Conservation (phyloP, 2,329 filamentous ascomycete genomes). For the Diaporthe citriasiana region DNA sequence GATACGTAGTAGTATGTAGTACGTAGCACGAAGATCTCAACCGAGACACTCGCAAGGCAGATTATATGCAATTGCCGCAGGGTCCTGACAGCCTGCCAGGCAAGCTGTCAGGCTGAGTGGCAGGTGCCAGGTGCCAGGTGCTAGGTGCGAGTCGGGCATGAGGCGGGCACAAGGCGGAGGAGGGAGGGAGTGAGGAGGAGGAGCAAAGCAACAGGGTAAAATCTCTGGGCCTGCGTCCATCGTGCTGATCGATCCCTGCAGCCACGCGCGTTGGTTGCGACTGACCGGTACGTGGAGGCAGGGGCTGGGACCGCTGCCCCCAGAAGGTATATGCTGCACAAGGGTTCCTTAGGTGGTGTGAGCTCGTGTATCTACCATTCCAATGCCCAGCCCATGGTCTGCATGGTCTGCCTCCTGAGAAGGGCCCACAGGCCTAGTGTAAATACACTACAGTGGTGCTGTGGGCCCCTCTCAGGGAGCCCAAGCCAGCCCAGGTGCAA, state of each 20-base stretch:
- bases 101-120: background rate
- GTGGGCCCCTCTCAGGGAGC: background rate
- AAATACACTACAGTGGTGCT: background rate
- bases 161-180: background rate
- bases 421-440: background rate
- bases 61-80: background rate
- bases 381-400: background rate
- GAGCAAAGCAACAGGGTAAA: background rate
- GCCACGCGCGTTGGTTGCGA: conserved; percentile 27
- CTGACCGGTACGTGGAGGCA: conserved; percentile 18
- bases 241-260: conserved; percentile 19
- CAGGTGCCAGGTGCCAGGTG: background rate
- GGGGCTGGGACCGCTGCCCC: background rate
- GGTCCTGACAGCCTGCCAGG: conserved; percentile 11
- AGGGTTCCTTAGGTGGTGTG: background rate
- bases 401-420: conserved; percentile 8
- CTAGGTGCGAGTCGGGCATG: background rate
- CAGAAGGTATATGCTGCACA: background rate
- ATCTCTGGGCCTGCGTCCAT: conserved; percentile 3
- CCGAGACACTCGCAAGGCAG: conserved; percentile 7
- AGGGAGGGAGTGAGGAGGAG: background rate
- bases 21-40: background rate
- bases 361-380: background rate
- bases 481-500: background rate
- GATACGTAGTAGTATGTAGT: background rate